Conservation (phyloP, 345 rosid genomes). For the Firmiana major region DNA sequence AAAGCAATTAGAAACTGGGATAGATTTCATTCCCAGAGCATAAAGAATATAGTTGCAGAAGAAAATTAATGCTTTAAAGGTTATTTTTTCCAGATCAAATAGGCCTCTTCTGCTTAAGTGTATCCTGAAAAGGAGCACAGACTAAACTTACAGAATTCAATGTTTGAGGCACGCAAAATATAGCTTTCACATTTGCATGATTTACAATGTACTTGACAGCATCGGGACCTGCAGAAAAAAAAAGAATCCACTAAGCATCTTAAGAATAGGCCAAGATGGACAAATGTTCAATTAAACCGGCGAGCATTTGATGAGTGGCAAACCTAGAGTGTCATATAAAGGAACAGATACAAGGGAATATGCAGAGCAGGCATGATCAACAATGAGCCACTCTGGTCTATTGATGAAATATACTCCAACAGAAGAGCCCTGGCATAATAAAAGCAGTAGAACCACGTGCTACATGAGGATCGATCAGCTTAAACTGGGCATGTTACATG, state of each 20-base stretch:
- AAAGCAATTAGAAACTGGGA: neutral
- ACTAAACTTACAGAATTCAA: slow-evolving; percentile 55
- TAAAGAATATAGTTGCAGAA: neutral
- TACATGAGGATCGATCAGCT: slow-evolving; percentile 3
- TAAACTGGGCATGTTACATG: neutral
- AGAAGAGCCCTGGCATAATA: slow-evolving; percentile 54
- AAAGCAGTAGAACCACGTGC: slow-evolving; percentile 14
- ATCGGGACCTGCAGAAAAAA: slow-evolving; percentile 71
- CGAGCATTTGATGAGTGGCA: slow-evolving; percentile 19
- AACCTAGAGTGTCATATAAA: slow-evolving; percentile 92
- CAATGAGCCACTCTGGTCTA: slow-evolving; percentile 89
- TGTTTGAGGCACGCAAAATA: slow-evolving; percentile 86
- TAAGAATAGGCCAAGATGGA: neutral
- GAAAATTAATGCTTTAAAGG: neutral
- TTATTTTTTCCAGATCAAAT: neutral
- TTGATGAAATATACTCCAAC: slow-evolving; percentile 87
- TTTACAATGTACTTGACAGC: slow-evolving; percentile 81
- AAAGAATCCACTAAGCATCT: slow-evolving; percentile 1
- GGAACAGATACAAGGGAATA: slow-evolving; percentile 87
- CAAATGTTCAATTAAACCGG: slow-evolving; percentile 9
- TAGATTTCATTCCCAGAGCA: neutral
- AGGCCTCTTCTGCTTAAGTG: neutral
- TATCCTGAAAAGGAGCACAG: neutral
- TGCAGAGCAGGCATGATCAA: slow-evolving; percentile 94
- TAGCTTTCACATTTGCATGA: slow-evolving; percentile 78